Base-by-base conservation (phyloP, 768 basidiomycete genomes). In the Suillus subalutaceus region DNA sequence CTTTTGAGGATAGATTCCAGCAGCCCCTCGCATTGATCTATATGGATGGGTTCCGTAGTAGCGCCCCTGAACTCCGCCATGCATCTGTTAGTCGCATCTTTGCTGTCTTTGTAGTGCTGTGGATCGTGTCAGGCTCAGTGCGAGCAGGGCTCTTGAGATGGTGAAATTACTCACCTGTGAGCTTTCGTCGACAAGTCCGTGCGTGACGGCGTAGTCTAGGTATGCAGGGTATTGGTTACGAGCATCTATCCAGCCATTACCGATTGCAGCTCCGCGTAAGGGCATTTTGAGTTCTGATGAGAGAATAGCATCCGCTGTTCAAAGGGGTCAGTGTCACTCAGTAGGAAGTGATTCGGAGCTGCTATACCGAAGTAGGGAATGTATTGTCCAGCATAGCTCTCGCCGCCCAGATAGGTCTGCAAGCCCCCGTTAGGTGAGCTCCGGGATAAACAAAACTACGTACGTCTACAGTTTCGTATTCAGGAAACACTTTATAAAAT, bases 161-260 rank as follows among this genome's bases (percentile, higher is more conserved):
- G 67, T 37, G 26, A 18, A 64, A 66, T 35, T 56, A 64, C 84
- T 41, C 72, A 94, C 94, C 48, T 88, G 83, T 2, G 91, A 86
- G 32, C 87, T 87, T 69, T 85, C 82, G 71, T 91, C 90, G 61
- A 99, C 77, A 40, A 98, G 77, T 2, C 92, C 91, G 50, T 90
- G 87, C 72, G 91, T 89, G 55, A 92, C 84, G 2, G 89, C 90
- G 73, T 90, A 99, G 69, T 97, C 94, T 50, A 95, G 79, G 75
- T 93, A 99, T 20, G 95, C 84, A 18, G 92, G 88, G 75, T 98
- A 99, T 79, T 99, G 97, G 65, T 83, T 82, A 50, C 86, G 86
- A 0, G 90, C 89, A 75, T 98, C 96, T 57, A 97, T 97, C 97
- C 97, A 99, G 6, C 97, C 97, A 76, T 99, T 99, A 26, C 97